Evolutionary conservation across 2,329 filamentous ascomycete genomes (phyloP).

Genomic region (Cytospora chrysosperma): DNA sequence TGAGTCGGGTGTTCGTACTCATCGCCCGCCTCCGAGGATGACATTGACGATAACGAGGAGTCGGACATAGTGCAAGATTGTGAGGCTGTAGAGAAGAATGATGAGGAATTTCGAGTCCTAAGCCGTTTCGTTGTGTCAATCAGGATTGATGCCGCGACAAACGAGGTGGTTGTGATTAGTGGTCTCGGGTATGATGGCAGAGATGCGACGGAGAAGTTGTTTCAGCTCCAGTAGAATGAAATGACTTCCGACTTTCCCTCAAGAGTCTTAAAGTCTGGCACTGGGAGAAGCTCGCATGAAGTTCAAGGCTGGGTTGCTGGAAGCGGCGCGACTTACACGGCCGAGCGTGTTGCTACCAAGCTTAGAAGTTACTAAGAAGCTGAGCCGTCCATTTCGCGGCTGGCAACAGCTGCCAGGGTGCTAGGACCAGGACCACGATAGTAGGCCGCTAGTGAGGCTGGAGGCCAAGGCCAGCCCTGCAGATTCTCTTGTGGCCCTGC

Average conservation of each 20-base stretch:
- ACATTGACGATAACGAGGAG: slow-evolving; percentile 49
- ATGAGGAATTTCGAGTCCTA: neutral
- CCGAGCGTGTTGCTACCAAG: neutral
- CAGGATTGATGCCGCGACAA: neutral
- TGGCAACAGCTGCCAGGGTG: slow-evolving; percentile 12
- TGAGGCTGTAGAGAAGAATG: neutral
- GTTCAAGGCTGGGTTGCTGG: neutral
- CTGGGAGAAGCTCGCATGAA: neutral
- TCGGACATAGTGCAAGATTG: slow-evolving; percentile 32
- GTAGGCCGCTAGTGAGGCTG: neutral
- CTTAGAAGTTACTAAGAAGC: neutral
- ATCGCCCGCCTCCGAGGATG: slow-evolving; percentile 39
- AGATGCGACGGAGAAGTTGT: neutral
- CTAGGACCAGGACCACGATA: neutral
- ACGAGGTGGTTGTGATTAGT: neutral
- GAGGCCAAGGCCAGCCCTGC: neutral
- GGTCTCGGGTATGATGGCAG: neutral
- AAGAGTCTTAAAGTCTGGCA: neutral
- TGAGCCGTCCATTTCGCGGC: slow-evolving; percentile 4
- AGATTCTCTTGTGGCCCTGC: neutral
- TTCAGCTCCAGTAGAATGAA: neutral
- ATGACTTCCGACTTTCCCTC: neutral
- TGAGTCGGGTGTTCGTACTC: slow-evolving; percentile 47
- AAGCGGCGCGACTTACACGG: slow-evolving; percentile 12
- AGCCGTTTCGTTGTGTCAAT: neutral